phyloP scores from a whole-genome alignment of 495 filamentous ascomycete species.

The Choiromyces venosus region DNA sequence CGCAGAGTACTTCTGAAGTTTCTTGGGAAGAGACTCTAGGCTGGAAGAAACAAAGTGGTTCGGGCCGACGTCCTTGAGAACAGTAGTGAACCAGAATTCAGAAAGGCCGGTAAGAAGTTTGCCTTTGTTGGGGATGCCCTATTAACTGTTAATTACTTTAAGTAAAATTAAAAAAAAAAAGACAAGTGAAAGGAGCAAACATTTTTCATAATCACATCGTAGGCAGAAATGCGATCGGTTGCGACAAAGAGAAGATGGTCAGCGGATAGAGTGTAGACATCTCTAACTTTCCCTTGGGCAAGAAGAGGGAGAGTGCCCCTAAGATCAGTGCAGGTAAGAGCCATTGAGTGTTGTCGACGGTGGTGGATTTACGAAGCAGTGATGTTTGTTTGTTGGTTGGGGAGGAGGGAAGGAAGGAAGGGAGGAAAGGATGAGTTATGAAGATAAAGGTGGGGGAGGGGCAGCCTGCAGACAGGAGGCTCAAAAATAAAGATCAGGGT shows the following conservation, averaged over 20 bases:
- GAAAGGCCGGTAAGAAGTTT: conserved; percentile 76
- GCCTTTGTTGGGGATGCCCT: conserved; percentile 82
- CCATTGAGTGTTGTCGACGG: conserved; percentile 20
- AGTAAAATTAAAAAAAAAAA: not conserved
- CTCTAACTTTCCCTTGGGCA: conserved; percentile 71
- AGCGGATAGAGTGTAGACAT: conserved; percentile 70
- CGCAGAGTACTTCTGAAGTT: conserved; percentile 48
- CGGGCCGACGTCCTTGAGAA: conserved; percentile 62
- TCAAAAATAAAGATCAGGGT: not conserved
- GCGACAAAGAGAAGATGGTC: conserved; percentile 80
- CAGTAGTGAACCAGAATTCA: conserved; percentile 69
- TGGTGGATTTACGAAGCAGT: conserved; percentile 8
- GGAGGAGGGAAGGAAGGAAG: not conserved
- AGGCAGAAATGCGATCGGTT: conserved; percentile 88
- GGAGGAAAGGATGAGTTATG: not conserved
- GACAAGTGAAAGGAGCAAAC: conserved; percentile 44
- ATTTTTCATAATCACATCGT: conserved; percentile 87
- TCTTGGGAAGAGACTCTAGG: conserved; percentile 50
- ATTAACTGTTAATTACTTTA: conserved; percentile 3
- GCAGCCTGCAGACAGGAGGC: not conserved
- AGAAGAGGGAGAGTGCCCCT: conserved; percentile 53
- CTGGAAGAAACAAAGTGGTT: conserved; percentile 67
- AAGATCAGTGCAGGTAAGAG: conserved; percentile 53
- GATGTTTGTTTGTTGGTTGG: not conserved
- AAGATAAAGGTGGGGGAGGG: not conserved